Evolutionary conservation across 2,329 filamentous ascomycete genomes (phyloP).

Genomic region (Aspergillus sp.): DNA sequence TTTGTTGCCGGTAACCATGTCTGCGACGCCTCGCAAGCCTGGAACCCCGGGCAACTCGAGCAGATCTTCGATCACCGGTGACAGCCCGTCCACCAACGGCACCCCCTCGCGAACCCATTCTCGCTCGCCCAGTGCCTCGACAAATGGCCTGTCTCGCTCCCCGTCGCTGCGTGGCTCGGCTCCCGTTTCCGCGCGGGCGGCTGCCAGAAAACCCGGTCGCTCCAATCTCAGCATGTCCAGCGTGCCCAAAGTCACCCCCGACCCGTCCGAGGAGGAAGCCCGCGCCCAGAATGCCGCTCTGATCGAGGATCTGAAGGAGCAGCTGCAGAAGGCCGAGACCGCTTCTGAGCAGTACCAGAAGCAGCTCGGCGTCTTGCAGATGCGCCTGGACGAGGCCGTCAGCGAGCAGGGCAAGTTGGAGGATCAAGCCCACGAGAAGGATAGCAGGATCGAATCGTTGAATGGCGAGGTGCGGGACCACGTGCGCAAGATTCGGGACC

Average conservation of each 20-base stretch:
- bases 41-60: constrained; percentile 33
- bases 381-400: constrained; percentile 79
- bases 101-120: constrained; percentile 37
- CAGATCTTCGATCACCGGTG: constrained; percentile 31
- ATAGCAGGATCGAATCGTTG: constrained; percentile 77
- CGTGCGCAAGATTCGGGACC: constrained; percentile 79
- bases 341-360: constrained; percentile 77
- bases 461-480: constrained; percentile 83
- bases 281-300: constrained; percentile 76
- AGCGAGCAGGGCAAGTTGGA: constrained; percentile 84
- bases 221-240: constrained; percentile 45
- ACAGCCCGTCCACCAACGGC: constrained; percentile 33
- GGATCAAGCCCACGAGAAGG: constrained; percentile 81
- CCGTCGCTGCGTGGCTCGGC: constrained; percentile 60
- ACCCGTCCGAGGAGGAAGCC: constrained; percentile 65
- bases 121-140: constrained; percentile 52
- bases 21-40: constrained; percentile 45
- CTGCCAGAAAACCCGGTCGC: constrained; percentile 58
- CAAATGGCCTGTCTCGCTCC: constrained; percentile 55
- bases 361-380: constrained; percentile 80
- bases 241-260: constrained; percentile 47
- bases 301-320: constrained; percentile 80
- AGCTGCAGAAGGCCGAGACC: constrained; percentile 76
- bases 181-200: constrained; percentile 70
- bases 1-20: constrained; percentile 34